A percentile compares a stretch with the other conserved stretches of the same genome.
Conservation (phyloP, 345 rosid species). For the Theobroma cacao region DNA sequence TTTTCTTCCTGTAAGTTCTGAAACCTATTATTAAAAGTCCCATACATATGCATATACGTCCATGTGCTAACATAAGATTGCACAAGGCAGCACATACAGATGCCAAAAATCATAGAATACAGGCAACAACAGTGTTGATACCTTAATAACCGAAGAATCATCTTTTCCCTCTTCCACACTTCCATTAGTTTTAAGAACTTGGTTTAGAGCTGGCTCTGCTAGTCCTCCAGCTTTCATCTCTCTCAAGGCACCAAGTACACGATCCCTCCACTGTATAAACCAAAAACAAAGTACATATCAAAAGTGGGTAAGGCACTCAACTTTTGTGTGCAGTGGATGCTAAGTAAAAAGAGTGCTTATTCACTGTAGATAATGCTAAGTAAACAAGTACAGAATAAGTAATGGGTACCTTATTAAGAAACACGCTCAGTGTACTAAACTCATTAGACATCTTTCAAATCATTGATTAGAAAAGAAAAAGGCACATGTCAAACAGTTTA, state of each 20-base stretch:
- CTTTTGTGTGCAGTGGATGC: neutral
- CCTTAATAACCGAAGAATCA: constrained; percentile 43
- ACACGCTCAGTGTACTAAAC: neutral
- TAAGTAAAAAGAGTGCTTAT: neutral
- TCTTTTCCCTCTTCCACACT: constrained; percentile 44
- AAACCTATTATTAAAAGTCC: constrained; percentile 25
- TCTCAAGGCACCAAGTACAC: constrained; percentile 66
- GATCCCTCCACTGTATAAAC: constrained; percentile 84
- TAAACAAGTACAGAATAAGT: neutral
- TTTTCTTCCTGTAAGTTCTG: constrained; percentile 53
- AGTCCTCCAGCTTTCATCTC: constrained; percentile 60
- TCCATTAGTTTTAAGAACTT: constrained; percentile 49
- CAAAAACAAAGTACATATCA: constrained; percentile 16
- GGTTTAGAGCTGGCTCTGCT: constrained; percentile 43
- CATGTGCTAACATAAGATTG: constrained; percentile 4
- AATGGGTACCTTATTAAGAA: neutral
- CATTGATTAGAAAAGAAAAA: neutral
- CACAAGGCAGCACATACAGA: neutral
- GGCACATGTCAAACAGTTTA: neutral
- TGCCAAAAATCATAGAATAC: constrained; percentile 9
- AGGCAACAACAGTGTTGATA: constrained; percentile 31
- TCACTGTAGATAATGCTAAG: neutral
- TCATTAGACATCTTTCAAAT: neutral
- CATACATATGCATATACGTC: neutral
- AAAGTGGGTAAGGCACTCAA: constrained; percentile 4